phyloP scores from a whole-genome alignment of 164 flowering plant species.

The Warburgia ugandensis region DNA sequence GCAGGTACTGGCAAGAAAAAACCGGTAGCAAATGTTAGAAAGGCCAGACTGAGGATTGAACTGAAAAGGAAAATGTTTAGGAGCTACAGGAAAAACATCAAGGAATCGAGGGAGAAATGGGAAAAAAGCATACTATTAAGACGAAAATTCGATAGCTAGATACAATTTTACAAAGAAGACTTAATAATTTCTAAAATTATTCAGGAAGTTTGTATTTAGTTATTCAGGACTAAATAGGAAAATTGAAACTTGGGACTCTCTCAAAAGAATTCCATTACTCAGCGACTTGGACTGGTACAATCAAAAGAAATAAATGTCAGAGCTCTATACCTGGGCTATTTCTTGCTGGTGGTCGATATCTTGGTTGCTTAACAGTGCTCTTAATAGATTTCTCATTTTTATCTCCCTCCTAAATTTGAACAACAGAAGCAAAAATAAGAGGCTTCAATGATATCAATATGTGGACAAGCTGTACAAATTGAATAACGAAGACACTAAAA shows the following conservation, averaged over 20 bases:
- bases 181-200: too few relatives aligned
- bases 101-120: too few relatives aligned
- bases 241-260: too few relatives aligned
- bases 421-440: not conserved
- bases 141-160: too few relatives aligned
- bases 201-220: too few relatives aligned
- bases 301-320: not conserved
- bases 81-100: too few relatives aligned
- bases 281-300: not conserved
- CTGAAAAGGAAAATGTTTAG: too few relatives aligned
- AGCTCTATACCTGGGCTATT: conserved; percentile 38
- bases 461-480: not conserved
- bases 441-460: not conserved
- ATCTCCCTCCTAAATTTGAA: conserved; percentile 28
- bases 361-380: conserved; percentile 33
- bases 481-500: not conserved
- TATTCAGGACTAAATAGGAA: too few relatives aligned
- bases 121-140: too few relatives aligned
- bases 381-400: conserved; percentile 42
- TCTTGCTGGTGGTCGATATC: conserved; percentile 62
- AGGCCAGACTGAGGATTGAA: not conserved
- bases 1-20: conserved; percentile 25
- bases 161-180: too few relatives aligned
- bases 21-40: not conserved
- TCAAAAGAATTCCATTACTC: not conserved